These are phyloP conservation scores for Coemansia sp. DNA, from an alignment of 192 early-diverging fungal species.

Conservation along the genomic window DNA sequence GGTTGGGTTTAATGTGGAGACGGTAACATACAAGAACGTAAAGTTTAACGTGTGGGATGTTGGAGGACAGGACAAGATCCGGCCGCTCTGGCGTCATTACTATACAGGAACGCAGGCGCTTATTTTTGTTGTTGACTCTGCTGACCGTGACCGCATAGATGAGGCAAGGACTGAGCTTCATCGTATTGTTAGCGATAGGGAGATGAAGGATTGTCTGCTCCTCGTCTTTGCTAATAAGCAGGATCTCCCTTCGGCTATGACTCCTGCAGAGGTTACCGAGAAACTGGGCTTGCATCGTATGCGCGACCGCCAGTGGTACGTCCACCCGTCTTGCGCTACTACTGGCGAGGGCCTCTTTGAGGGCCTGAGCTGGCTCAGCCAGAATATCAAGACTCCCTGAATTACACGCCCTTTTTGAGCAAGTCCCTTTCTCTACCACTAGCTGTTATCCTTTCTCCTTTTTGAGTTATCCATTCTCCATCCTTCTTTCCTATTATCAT, in stretches of 20 bases:
- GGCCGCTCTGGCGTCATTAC: slow-evolving; percentile 84
- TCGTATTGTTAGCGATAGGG: slow-evolving; percentile 76
- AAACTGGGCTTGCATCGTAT: slow-evolving; percentile 81
- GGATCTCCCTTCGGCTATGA: slow-evolving; percentile 81
- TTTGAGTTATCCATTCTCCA: not conserved
- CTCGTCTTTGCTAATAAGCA: slow-evolving; percentile 86
- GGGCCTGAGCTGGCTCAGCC: slow-evolving; percentile 82
- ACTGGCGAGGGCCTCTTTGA: slow-evolving; percentile 83
- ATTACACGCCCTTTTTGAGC: slow-evolving; percentile 1
- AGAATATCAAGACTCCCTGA: slow-evolving; percentile 68
- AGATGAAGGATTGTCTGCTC: slow-evolving; percentile 81
- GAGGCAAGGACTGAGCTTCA: slow-evolving; percentile 83
- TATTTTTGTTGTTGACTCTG: slow-evolving; percentile 86
- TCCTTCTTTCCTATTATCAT: not conserved
- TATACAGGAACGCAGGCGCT: slow-evolving; percentile 81
- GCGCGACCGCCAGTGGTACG: slow-evolving; percentile 90
- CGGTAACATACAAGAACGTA: slow-evolving; percentile 83
- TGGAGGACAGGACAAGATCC: slow-evolving; percentile 90
- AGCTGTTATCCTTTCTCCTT: not conserved
- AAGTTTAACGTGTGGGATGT: slow-evolving; percentile 85
- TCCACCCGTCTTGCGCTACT: slow-evolving; percentile 80
- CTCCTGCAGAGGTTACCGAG: slow-evolving; percentile 92
- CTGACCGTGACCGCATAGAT: slow-evolving; percentile 82
- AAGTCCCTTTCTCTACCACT: not conserved
- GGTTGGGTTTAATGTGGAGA: slow-evolving; percentile 82